Evolutionary conservation across 495 filamentous ascomycete species (phyloP), one percentile per base, ranked within the genome.

Genomic region (Hypoxylon lenormandii): DNA sequence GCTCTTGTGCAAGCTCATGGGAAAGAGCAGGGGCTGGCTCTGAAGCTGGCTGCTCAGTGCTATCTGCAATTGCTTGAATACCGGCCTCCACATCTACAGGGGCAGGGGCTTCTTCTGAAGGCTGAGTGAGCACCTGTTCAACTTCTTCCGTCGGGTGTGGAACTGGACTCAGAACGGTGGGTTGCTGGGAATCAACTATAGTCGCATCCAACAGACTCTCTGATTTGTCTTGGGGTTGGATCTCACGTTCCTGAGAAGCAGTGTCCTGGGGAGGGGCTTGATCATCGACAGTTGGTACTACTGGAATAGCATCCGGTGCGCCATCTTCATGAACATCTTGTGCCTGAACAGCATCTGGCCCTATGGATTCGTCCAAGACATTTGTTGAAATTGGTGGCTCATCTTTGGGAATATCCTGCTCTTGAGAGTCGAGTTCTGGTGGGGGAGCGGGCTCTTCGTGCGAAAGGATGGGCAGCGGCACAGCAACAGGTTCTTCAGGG

Each of bases 321-420:
- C 45, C 45, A 10, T 51, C 68, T 21, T 64, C 19, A n/a, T 53
- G 50, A 15, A 60, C 54, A 12, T 45, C 53, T 18, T 70, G 43
- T 8, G 53, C 55, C 19, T 55, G 11, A 8, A 15, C 26, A 5
- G 13, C 12, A 23, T 57, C 56, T 22, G 53, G 28, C n/a, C 54
- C 26, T 1, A 21, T 12, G 11, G 40, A 8, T 8, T 33, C 30
- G 10, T 1, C 30, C 30, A 7, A 13, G 18, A 15, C 22, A 11
- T 47, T 26, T 15, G 49, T 28, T 3, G 58, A 46, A n/a, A 21
- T 33, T 11, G 12, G 11, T 10, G 16, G 37, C 19, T 62, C 36
- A 4, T 64, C 52, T 64, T 49, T n/a, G 37, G 40, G 21, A n/a
- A n/a, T 22, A 4, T 36, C 12, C 16, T 45, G 28, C 16, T 50